These are phyloP conservation scores for Xylariaceae sp. DNA, from an alignment of 2,329 filamentous ascomycete genomes.

Conservation along the genomic window DNA sequence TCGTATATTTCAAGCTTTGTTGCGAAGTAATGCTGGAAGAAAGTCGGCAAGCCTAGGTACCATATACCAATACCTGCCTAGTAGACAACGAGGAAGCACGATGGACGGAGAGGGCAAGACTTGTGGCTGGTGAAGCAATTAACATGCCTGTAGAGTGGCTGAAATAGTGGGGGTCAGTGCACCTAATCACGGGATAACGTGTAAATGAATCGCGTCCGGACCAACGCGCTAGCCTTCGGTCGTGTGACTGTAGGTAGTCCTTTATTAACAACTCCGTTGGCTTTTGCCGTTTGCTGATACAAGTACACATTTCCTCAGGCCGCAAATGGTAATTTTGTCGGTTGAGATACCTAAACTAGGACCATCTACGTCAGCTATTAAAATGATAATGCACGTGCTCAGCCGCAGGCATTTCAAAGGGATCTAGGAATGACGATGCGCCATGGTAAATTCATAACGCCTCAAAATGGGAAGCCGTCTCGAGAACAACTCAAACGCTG, in stretches of 20 bases:
- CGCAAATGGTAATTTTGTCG: neutral
- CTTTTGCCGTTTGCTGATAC: too few species aligned
- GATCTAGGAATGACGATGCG: slow-evolving; percentile 8
- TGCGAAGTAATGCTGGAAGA: too few species aligned
- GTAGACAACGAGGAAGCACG: too few species aligned
- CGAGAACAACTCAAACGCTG: slow-evolving; percentile 67
- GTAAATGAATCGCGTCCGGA: slow-evolving; percentile 36
- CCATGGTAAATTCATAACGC: neutral
- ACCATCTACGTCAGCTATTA: slow-evolving; percentile 14
- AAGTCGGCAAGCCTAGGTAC: neutral
- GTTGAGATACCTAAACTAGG: neutral
- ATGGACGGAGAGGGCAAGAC: too few species aligned
- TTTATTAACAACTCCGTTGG: neutral
- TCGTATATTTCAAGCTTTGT: neutral
- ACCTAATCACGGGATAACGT: slow-evolving; percentile 50
- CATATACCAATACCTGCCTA: too few species aligned
- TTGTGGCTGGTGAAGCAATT: too few species aligned
- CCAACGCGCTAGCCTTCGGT: neutral
- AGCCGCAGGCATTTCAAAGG: slow-evolving; percentile 23
- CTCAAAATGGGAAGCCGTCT: slow-evolving; percentile 64
- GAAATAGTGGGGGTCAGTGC: slow-evolving; percentile 8
- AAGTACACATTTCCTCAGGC: neutral
- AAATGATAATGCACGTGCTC: slow-evolving; percentile 29
- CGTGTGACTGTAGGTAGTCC: neutral
- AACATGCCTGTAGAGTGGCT: too few species aligned